These are phyloP conservation scores for Aspergillus pseudoviridinutans DNA, from an alignment of 2,329 filamentous ascomycete species.

Conservation along the genomic window DNA sequence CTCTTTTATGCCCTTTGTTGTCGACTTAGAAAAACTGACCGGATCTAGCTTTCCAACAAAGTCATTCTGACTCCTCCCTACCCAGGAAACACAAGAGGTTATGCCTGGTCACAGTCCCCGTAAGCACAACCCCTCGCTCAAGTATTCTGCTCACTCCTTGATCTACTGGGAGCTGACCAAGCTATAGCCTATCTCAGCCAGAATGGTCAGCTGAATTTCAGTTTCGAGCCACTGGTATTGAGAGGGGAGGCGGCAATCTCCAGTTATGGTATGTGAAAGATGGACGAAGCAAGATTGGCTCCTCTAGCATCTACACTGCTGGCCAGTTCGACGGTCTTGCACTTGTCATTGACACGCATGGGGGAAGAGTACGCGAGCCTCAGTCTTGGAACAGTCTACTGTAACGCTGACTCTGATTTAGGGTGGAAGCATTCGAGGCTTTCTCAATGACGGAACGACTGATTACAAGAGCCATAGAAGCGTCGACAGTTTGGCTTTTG, in stretches of 20 bases:
- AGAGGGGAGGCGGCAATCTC: constrained; percentile 80
- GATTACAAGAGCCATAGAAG: constrained; percentile 73
- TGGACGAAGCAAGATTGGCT: constrained; percentile 61
- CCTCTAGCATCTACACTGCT: constrained; percentile 78
- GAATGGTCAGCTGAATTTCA: constrained; percentile 81
- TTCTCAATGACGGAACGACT: constrained; percentile 83
- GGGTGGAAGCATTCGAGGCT: constrained; percentile 81
- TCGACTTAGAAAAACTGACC: constrained; percentile 10
- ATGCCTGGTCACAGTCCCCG: constrained; percentile 69
- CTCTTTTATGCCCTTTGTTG: neutral
- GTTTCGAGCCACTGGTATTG: constrained; percentile 81
- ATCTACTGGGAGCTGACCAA: constrained; percentile 7
- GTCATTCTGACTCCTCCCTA: constrained; percentile 85
- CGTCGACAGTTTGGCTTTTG: constrained; percentile 84
- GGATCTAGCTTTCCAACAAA: constrained; percentile 70
- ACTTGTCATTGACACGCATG: constrained; percentile 79
- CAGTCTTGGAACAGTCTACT: neutral
- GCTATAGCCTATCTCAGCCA: constrained; percentile 45
- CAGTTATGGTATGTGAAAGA: constrained; percentile 87
- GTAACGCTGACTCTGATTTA: constrained; percentile 17
- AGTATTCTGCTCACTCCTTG: neutral
- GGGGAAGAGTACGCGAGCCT: constrained; percentile 52
- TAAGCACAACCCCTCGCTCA: constrained; percentile 23
- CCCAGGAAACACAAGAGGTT: constrained; percentile 79
- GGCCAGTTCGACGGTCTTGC: constrained; percentile 86